These are phyloP conservation scores for Venustampulla echinocandica DNA, from an alignment of 495 filamentous ascomycete species.

Conservation along the genomic window DNA sequence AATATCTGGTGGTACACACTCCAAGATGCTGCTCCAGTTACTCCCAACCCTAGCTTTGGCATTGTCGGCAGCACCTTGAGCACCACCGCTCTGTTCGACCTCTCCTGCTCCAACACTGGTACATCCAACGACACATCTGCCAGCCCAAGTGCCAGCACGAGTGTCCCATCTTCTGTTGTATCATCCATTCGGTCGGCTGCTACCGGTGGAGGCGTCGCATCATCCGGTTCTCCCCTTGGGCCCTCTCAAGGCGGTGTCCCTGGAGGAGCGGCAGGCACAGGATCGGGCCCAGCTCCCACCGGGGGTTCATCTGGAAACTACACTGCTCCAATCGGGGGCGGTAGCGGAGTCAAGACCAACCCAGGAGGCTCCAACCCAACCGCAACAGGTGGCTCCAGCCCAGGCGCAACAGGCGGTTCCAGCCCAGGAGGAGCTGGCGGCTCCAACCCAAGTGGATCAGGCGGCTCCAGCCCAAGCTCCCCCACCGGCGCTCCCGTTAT, in stretches of 20 bases:
- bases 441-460: not conserved
- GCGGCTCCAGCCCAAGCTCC: not conserved
- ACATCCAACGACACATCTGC: constrained; percentile 7
- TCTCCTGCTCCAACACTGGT: constrained; percentile 39
- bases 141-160: constrained; percentile 11
- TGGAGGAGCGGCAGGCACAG: constrained; percentile 5
- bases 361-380: no score
- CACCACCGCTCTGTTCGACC: constrained; percentile 53
- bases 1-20: constrained; percentile 76
- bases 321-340: not conserved
- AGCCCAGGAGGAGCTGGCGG: constrained; percentile 3
- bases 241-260: constrained; percentile 13
- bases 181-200: constrained; percentile 14
- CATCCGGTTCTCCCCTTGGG: constrained; percentile 9
- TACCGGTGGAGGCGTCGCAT: constrained; percentile 14
- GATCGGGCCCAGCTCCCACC: constrained; percentile 13
- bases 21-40: constrained; percentile 49
- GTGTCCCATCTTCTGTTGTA: constrained; percentile 3
- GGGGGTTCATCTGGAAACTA: not conserved
- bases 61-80: constrained; percentile 33
- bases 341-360: no score
- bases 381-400: constrained; percentile 13
- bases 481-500: not conserved
- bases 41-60: constrained; percentile 64
- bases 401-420: constrained; percentile 9